A percentile compares a stretch with the other conserved stretches of the same genome.
Evolutionary conservation across 192 early-diverging fungal genomes (phyloP).

Genomic region (Diversispora eburnea): DNA sequence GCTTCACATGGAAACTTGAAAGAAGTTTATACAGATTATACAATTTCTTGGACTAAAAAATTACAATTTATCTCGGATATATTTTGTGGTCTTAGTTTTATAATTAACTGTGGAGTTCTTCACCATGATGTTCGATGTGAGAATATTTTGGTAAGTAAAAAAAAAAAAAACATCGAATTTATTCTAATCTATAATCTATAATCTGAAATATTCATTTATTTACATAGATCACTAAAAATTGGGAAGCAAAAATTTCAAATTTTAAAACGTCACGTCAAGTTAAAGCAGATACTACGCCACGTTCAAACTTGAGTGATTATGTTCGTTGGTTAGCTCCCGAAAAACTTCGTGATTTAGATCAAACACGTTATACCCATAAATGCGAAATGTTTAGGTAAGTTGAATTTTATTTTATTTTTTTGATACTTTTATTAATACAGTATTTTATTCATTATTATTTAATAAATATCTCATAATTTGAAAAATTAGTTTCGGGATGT

Average conservation of each 20-base stretch:
- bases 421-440: background rate
- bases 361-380: background rate
- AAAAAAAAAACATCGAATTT: background rate
- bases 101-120: background rate
- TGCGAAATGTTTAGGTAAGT: slow-evolving; percentile 23
- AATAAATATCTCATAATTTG: too few relatives aligned
- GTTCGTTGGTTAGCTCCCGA: slow-evolving; percentile 18
- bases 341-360: background rate
- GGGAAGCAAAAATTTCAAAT: slow-evolving; percentile 11
- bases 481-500: slow-evolving; percentile 3
- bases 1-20: slow-evolving; percentile 3
- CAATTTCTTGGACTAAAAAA: background rate
- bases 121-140: slow-evolving; percentile 16
- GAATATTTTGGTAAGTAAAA: slow-evolving; percentile 13
- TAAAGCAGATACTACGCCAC: background rate
- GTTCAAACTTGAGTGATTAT: background rate
- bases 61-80: background rate
- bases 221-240: background rate
- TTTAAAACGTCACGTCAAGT: background rate
- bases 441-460: background rate
- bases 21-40: background rate
- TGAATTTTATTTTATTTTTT: background rate
- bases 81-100: background rate
- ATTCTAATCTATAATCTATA: background rate
- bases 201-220: background rate